These are phyloP conservation scores for Kernera saxatilis DNA, from an alignment of 345 rosid species.

Conservation along the genomic window DNA sequence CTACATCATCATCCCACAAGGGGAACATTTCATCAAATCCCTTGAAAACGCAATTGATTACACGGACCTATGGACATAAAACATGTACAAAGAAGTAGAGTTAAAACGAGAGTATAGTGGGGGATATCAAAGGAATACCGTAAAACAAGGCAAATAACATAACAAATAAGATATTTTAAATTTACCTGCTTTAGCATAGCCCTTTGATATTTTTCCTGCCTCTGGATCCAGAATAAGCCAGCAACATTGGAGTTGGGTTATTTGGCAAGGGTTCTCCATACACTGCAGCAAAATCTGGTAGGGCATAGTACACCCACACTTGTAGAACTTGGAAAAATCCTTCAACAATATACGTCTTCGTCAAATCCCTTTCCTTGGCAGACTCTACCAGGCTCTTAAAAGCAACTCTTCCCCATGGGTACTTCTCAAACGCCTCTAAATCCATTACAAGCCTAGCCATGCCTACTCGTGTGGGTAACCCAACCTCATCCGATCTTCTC, in stretches of 20 bases:
- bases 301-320: background rate
- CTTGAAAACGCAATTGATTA: no score
- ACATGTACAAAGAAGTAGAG: no score
- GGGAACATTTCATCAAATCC: no score
- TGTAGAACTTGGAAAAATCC: background rate
- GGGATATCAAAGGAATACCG: no score
- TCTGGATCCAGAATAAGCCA: background rate
- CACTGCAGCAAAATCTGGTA: background rate
- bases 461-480: background rate
- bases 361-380: background rate
- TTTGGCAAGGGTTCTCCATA: no score
- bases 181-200: background rate
- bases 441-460: background rate
- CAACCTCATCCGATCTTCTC: background rate
- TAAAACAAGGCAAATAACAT: no score
- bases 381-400: background rate
- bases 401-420: background rate
- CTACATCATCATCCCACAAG: no score
- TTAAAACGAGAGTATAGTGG: no score
- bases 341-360: background rate
- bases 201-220: background rate
- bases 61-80: no score
- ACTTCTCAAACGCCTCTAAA: background rate
- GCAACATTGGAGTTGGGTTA: background rate
- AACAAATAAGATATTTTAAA: no score